phyloP scores from a whole-genome alignment of 495 filamentous ascomycete species.

The Pyronema omphalodes region DNA sequence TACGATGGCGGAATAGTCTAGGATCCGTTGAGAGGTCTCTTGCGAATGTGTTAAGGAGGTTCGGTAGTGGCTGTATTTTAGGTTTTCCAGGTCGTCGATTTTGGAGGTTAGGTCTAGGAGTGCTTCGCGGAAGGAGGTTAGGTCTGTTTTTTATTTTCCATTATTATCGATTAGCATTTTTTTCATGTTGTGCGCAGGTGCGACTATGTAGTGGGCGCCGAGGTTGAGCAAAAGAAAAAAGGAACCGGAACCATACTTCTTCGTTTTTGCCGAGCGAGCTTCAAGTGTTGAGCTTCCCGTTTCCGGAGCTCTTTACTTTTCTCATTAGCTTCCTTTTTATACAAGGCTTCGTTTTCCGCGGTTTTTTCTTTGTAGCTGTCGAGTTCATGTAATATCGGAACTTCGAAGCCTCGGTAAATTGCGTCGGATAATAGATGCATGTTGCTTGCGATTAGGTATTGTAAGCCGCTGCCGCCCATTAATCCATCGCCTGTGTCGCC shows the following conservation, averaged over 20 bases:
- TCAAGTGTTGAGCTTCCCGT: slow-evolving; percentile 42
- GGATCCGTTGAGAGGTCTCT: slow-evolving; percentile 37
- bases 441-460: slow-evolving; percentile 46
- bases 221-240: slow-evolving; percentile 10
- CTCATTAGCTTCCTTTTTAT: slow-evolving; percentile 32
- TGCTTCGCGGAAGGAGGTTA: slow-evolving; percentile 24
- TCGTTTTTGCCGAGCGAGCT: slow-evolving; percentile 35
- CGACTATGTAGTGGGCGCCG: background rate
- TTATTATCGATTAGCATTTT: background rate
- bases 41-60: slow-evolving; percentile 37
- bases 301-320: slow-evolving; percentile 37
- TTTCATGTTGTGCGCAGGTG: no score
- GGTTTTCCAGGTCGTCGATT: slow-evolving; percentile 39
- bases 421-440: slow-evolving; percentile 44
- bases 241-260: slow-evolving; percentile 25
- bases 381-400: slow-evolving; percentile 44
- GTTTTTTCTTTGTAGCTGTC: slow-evolving; percentile 40
- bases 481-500: slow-evolving; percentile 41
- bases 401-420: slow-evolving; percentile 46
- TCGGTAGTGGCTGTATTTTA: slow-evolving; percentile 40
- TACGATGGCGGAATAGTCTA: slow-evolving; percentile 41
- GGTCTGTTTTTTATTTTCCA: slow-evolving; percentile 11
- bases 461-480: slow-evolving; percentile 39
- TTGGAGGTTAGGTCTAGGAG: slow-evolving; percentile 40
- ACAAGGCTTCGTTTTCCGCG: slow-evolving; percentile 40